Base-by-base conservation (phyloP, 2,329 filamentous ascomycete species). In the Calcarisporium arbuscula region DNA sequence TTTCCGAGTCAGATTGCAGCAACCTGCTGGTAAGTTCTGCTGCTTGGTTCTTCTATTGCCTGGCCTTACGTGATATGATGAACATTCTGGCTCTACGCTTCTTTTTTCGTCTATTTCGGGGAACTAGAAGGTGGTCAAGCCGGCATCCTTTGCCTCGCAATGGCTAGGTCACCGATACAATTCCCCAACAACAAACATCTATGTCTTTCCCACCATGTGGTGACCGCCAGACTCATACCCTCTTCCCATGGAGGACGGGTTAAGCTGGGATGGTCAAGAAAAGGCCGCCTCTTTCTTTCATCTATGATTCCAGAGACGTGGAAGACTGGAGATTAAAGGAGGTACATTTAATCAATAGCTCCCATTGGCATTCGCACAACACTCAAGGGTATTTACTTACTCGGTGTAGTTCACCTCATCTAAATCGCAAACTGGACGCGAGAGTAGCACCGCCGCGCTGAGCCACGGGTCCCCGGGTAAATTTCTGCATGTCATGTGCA, bases 101-200 rank as follows among this genome's bases (percentile, higher is more conserved):
- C n/a, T n/a, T n/a, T n/a, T 21, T 8, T 14, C 7, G 10, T 28
- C n/a, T n/a, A 32, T 33, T 30, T 22, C 28, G 61, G 64, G 61
- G 56, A 61, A 53, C 51, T 74, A 82, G 78, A 82, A 82, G 75
- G 75, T 70, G 75, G 62, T 69, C 70, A 66, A 58, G 61, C 66
- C 67, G 57, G 64, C 58, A 41, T 38, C 47, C 40, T 43, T 38
- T 46, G 57, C 62, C 61, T 30, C 49, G 60, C 64, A 64, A 55
- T 82, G 72, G 66, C 63, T 53, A 72, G 69, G 65, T 60, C 68
- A 77, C 68, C 77, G 78, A 82, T 82, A 82, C 77, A 77, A 73
- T 62, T 75, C 68, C 75, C 78, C 77, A 51, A 82, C 48, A 82
- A 56, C 40, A 62, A 75, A 32, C 40, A 35, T 44, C 35, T 25